Conservation (phyloP, 495 filamentous ascomycete species). For the Penicillium herquei region DNA sequence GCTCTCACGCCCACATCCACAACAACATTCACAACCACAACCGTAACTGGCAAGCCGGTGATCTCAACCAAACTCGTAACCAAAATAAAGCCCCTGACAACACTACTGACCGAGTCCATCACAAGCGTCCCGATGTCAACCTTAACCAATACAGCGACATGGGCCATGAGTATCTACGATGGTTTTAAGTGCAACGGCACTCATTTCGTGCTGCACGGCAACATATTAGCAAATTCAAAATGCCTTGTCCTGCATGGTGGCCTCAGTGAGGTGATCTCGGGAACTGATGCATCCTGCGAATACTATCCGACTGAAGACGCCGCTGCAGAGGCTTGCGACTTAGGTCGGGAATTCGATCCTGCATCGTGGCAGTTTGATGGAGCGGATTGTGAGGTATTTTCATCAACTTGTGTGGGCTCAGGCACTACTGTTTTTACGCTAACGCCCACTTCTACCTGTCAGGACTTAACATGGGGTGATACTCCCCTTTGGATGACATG, state of each 20-base stretch:
- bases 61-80: background rate
- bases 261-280: background rate
- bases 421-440: too few species aligned
- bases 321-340: background rate
- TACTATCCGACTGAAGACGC: background rate
- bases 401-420: too few species aligned
- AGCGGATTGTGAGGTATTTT: too few species aligned
- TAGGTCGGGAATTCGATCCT: too few species aligned
- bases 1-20: background rate
- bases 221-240: background rate
- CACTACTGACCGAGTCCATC: background rate
- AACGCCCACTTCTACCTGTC: too few species aligned
- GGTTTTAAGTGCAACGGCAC: background rate
- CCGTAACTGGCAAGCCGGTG: background rate
- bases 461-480: too few species aligned
- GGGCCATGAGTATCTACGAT: background rate
- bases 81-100: background rate
- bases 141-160: background rate
- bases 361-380: background rate
- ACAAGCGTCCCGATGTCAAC: background rate
- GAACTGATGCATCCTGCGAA: background rate
- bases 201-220: constrained; percentile 3
- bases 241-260: background rate
- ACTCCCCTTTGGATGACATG: too few species aligned
- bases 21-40: background rate